Percentiles rank a stretch among this genome's conserved stretches.
phyloP scores from a whole-genome alignment of 148 eudicot species.

The Nepenthes mirabilis region DNA sequence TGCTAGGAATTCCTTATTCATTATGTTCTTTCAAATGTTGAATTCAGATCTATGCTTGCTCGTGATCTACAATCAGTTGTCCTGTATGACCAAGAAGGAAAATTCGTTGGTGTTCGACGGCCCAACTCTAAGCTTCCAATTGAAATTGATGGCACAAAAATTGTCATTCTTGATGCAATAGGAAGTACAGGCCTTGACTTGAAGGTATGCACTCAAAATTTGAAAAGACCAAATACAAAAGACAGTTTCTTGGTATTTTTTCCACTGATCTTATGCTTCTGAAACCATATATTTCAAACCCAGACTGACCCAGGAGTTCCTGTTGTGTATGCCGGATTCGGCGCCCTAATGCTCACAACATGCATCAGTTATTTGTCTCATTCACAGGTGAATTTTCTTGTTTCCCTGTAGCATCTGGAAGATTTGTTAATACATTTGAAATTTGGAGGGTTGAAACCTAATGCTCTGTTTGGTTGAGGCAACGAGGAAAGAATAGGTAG shows the following conservation, averaged over 20 bases:
- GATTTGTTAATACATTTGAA: background rate
- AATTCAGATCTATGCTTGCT: constrained; percentile 85
- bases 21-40: constrained; percentile 4
- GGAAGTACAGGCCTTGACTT: constrained; percentile 90
- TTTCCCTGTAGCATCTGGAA: background rate
- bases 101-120: constrained; percentile 80
- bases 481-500: no score
- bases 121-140: constrained; percentile 90
- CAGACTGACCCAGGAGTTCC: constrained; percentile 98
- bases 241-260: background rate
- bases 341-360: constrained; percentile 92
- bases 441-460: background rate
- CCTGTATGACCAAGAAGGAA: constrained; percentile 87
- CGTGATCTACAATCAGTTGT: constrained; percentile 93
- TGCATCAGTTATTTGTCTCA: constrained; percentile 89
- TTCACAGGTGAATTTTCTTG: constrained; percentile 50
- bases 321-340: constrained; percentile 90
- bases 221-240: background rate
- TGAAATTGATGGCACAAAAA: constrained; percentile 70
- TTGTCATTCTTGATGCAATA: constrained; percentile 74
- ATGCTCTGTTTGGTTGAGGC: no score
- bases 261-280: background rate
- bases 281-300: background rate
- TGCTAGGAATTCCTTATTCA: background rate
- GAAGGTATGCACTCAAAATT: constrained; percentile 30